A percentile compares a stretch with the other conserved stretches of the same genome.
These are phyloP conservation scores for Pseudogymnoascus sp. DNA, from an alignment of 2,329 filamentous ascomycete genomes.

Conservation along the genomic window DNA sequence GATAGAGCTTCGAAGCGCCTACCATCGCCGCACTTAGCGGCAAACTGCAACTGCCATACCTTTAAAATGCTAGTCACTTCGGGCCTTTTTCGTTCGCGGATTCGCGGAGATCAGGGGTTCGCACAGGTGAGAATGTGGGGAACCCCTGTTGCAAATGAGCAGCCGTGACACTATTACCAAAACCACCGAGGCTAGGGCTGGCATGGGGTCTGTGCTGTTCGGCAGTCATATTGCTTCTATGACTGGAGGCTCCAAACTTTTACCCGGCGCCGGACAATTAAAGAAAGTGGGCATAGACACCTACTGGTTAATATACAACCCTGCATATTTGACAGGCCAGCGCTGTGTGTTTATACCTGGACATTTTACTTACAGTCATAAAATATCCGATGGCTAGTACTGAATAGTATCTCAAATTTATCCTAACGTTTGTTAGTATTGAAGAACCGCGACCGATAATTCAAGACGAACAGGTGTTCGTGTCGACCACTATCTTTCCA, in stretches of 20 bases:
- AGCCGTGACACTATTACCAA: not conserved
- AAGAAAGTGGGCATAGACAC: not conserved
- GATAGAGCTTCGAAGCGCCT: not conserved
- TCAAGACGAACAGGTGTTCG: not conserved
- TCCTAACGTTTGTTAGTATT: not conserved
- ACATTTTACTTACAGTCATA: not conserved
- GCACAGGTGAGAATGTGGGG: not conserved
- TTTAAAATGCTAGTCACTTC: not conserved
- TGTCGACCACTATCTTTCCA: not conserved
- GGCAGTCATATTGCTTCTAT: not conserved
- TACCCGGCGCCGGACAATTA: not conserved
- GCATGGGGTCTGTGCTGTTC: not conserved
- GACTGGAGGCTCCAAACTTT: not conserved
- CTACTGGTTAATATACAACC: not conserved
- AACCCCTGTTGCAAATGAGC: not conserved
- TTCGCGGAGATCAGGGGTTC: not conserved
- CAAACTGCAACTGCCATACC: not conserved
- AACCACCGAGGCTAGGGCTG: not conserved
- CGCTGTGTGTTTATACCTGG: too few species aligned
- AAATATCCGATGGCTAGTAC: not conserved
- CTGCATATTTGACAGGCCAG: not conserved
- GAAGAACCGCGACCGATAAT: not conserved
- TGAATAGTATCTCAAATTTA: too few species aligned
- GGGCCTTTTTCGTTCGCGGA: not conserved
- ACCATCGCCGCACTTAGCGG: not conserved